Evolutionary conservation across 148 eudicot genomes (phyloP), one percentile per base, ranked within the genome.

Genomic region (Agrostemma githago): DNA sequence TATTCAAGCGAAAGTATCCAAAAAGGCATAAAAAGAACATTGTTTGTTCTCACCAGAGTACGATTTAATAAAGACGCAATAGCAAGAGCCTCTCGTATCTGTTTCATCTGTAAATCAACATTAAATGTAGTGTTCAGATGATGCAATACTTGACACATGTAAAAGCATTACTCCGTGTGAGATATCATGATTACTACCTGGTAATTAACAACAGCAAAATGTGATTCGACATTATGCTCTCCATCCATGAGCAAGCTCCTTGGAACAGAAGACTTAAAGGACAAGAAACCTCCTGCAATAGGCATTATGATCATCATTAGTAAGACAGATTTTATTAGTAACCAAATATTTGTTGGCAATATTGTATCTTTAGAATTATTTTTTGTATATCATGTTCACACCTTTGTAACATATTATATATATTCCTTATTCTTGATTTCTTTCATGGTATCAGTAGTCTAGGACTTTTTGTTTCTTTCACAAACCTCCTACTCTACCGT

Each of bases 81-180:
- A 72, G 99, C 96, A 79, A 95, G 97, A 70, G 97, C 99, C 62
- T 88, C 88, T 76, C 96, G 85, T 84, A 95, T 95, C 84, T 92
- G 99, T 82, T 95, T 92, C 17, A 89, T 83, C 99, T 92, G 92
- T 72, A 76, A 62, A 80, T 38, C 73, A 72, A 44, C 74, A 75
- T 82, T 72, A 6, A 68, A 9, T 69, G 60, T 34, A 70, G 5
- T 7, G 66, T 44, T 65, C 66, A 73, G 59, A 62, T 78, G 5
- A 77, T 73, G 74, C 20, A 41, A 67, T 38, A 65, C 11, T 61
- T 16, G 26, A 64, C 40, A 79, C 74, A 71, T 57, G 48, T 4
- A 54, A 67, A 62, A 34, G 10, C 41, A 61, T 63, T 44, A 72
- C 43, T 26, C 34, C 34, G 34, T 26, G 1, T 26, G 39, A 60